These are phyloP conservation scores for Pseudopyricularia cyperi DNA, from an alignment of 2,329 filamentous ascomycete species.

Conservation along the genomic window DNA sequence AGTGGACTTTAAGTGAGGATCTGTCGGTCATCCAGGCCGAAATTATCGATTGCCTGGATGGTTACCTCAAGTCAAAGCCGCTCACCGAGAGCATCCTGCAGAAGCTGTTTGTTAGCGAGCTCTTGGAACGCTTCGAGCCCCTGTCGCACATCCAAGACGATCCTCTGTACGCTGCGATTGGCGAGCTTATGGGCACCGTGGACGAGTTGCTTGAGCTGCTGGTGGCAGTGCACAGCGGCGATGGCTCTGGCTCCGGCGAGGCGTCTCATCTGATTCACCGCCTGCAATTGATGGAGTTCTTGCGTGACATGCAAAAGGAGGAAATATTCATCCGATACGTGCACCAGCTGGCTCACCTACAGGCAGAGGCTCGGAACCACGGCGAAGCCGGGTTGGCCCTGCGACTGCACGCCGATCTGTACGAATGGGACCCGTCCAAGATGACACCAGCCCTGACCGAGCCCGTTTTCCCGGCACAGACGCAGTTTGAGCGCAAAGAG, in stretches of 20 bases:
- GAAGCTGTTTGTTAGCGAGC: conserved; percentile 81
- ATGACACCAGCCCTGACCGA: conserved; percentile 54
- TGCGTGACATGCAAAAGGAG: conserved; percentile 92
- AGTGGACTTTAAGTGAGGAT: conserved; percentile 93
- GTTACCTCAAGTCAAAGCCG: conserved; percentile 77
- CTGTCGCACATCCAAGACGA: conserved; percentile 47
- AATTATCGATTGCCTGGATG: conserved; percentile 88
- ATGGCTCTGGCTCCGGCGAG: conserved; percentile 48
- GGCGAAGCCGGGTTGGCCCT: conserved; percentile 83
- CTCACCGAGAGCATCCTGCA: conserved; percentile 81
- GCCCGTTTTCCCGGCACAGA: conserved; percentile 69
- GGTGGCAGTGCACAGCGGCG: conserved; percentile 74
- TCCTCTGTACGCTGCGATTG: conserved; percentile 61
- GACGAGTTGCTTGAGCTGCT: conserved; percentile 86
- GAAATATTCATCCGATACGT: conserved; percentile 96
- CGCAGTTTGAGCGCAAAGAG: conserved; percentile 86
- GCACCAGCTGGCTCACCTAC: conserved; percentile 73
- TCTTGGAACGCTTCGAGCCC: conserved; percentile 67
- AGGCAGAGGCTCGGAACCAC: conserved; percentile 62
- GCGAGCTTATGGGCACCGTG: conserved; percentile 68
- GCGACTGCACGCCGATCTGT: conserved; percentile 81
- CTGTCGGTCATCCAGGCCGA: conserved; percentile 85
- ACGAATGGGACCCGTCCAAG: conserved; percentile 72
- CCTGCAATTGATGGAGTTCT: conserved; percentile 84
- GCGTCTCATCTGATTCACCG: conserved; percentile 78